Percentiles rank a stretch among this genome's conserved stretches.
phyloP scores from a whole-genome alignment of 345 rosid genomes.

The Trapa bicornis region DNA sequence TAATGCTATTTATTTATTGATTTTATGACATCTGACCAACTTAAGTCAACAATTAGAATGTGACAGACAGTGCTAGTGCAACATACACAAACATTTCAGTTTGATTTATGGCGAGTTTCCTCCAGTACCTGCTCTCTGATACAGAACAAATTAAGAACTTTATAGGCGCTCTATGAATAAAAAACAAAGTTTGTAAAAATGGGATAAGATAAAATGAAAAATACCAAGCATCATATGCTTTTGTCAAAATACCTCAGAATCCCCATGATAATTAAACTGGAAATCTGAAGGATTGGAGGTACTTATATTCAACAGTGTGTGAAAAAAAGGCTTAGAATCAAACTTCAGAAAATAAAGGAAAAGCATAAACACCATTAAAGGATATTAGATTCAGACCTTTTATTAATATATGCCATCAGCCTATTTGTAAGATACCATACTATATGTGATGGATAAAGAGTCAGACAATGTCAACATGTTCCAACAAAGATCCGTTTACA shows the following conservation, averaged over 20 bases:
- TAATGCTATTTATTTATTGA: too few relatives aligned
- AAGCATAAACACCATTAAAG: background rate
- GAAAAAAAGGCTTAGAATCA: background rate
- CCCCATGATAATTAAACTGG: background rate
- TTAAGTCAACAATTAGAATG: background rate
- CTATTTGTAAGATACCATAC: slow-evolving; percentile 83
- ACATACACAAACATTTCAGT: background rate
- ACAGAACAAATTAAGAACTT: slow-evolving; percentile 9
- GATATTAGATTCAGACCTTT: slow-evolving; percentile 35
- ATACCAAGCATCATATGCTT: background rate
- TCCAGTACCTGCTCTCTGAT: slow-evolving; percentile 55
- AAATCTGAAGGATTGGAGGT: background rate
- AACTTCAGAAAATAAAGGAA: background rate
- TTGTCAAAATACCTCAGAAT: background rate
- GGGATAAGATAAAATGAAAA: background rate
- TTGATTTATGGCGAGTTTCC: background rate
- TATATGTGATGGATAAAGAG: slow-evolving; percentile 64
- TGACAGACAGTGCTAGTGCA: background rate
- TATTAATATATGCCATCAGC: slow-evolving; percentile 61
- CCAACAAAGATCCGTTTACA: slow-evolving; percentile 35
- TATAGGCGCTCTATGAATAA: background rate
- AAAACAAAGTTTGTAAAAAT: background rate
- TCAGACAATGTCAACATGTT: slow-evolving; percentile 46
- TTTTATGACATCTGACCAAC: background rate
- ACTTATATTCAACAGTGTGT: background rate